Evolutionary conservation across 768 basidiomycete genomes (phyloP).

Genomic region (Boletus bicolor): DNA sequence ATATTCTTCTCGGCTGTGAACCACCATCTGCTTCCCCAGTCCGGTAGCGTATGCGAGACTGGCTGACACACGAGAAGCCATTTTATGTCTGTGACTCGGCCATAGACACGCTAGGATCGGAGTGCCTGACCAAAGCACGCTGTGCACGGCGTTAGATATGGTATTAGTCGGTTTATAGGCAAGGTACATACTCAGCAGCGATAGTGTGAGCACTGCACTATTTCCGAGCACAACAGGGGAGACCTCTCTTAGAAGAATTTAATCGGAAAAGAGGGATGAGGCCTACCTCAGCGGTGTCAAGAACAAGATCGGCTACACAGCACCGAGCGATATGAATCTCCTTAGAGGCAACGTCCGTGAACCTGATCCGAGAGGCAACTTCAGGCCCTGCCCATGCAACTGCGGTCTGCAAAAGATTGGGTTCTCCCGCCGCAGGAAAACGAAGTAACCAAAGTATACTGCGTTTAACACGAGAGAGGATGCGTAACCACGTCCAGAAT

Average conservation of each 20-base stretch:
- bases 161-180: not conserved
- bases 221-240: not conserved
- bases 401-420: conserved; percentile 42
- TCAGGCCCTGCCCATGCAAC: conserved; percentile 44
- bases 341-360: conserved; percentile 48
- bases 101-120: conserved; percentile 45
- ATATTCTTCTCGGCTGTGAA: conserved; percentile 41
- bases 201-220: conserved; percentile 54
- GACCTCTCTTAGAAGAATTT: not conserved
- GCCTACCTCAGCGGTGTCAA: conserved; percentile 50
- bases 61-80: conserved; percentile 50
- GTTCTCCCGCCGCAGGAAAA: conserved; percentile 47
- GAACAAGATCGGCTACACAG: conserved; percentile 46
- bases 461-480: conserved; percentile 40
- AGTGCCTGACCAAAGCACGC: conserved; percentile 51
- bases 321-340: conserved; percentile 44
- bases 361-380: conserved; percentile 43
- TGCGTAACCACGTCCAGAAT: conserved; percentile 48
- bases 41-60: conserved; percentile 48
- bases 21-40: conserved; percentile 46
- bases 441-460: conserved; percentile 54
- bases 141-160: conserved; percentile 18
- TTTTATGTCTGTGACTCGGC: conserved; percentile 45
- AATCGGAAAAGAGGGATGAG: not conserved
- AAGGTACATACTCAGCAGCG: conserved; percentile 41